phyloP scores from a whole-genome alignment of 2,329 filamentous ascomycete genomes.

The Microcyclosporella mali region DNA sequence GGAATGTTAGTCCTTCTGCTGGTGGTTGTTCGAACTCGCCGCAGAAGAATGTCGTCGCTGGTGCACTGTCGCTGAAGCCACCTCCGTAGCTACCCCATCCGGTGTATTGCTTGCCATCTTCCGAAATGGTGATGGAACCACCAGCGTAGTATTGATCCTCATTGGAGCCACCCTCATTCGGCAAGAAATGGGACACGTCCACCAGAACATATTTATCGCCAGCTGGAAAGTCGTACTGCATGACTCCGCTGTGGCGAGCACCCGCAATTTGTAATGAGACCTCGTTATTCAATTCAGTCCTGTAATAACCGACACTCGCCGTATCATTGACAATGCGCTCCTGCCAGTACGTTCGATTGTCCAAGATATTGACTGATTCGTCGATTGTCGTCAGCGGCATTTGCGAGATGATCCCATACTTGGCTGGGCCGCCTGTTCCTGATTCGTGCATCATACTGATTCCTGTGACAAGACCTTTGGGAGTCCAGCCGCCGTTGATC shows the following conservation, averaged over 20 bases:
- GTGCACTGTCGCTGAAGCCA: slow-evolving; percentile 51
- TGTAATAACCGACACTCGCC: slow-evolving; percentile 57
- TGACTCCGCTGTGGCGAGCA: slow-evolving; percentile 52
- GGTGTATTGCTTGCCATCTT: slow-evolving; percentile 46
- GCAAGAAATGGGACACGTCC: slow-evolving; percentile 58
- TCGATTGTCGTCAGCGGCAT: slow-evolving; percentile 44
- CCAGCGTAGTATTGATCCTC: slow-evolving; percentile 53
- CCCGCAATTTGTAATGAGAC: slow-evolving; percentile 54
- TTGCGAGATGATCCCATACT: slow-evolving; percentile 58
- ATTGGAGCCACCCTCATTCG: slow-evolving; percentile 42
- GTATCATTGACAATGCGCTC: slow-evolving; percentile 30
- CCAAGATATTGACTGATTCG: slow-evolving; percentile 33
- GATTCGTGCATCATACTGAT: slow-evolving; percentile 55
- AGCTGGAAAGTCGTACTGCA: slow-evolving; percentile 54
- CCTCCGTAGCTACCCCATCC: slow-evolving; percentile 57
- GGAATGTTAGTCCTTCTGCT: slow-evolving; percentile 30
- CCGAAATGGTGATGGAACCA: slow-evolving; percentile 50
- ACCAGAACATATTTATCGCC: slow-evolving; percentile 48
- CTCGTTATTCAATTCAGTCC: slow-evolving; percentile 49
- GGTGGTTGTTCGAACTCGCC: slow-evolving; percentile 50
- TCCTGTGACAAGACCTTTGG: slow-evolving; percentile 24
- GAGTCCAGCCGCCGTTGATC: slow-evolving; percentile 38
- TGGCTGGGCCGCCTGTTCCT: slow-evolving; percentile 63
- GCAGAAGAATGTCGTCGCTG: slow-evolving; percentile 57
- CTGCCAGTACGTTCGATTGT: slow-evolving; percentile 38